Evolutionary conservation across 2,329 filamentous ascomycete species (phyloP).

Genomic region (Gaeumannomyces sp.): DNA sequence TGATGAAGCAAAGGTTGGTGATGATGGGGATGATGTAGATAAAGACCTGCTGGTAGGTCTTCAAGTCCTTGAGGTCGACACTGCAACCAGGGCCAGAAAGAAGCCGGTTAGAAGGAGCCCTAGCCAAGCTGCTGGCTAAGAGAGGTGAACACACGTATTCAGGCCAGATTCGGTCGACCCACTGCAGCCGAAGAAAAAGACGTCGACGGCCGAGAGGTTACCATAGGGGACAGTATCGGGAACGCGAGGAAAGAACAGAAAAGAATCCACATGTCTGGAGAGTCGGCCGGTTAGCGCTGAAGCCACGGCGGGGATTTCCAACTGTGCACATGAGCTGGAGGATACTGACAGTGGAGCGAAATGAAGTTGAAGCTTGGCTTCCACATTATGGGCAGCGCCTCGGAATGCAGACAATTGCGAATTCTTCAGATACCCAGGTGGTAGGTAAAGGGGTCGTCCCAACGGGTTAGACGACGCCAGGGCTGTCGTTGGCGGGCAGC

Average conservation of each 20-base stretch:
- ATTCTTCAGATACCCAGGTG: too few species aligned
- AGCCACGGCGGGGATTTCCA: too few species aligned
- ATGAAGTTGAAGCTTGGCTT: neutral
- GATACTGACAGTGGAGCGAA: neutral
- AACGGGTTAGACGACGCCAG: too few species aligned
- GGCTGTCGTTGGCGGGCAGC: too few species aligned
- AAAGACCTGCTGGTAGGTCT: slow-evolving; percentile 44
- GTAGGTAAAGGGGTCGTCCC: too few species aligned
- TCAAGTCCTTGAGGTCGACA: slow-evolving; percentile 43
- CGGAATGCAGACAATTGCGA: too few species aligned
- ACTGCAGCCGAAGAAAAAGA: slow-evolving; percentile 29
- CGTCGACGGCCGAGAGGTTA: neutral
- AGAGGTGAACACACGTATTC: slow-evolving; percentile 34
- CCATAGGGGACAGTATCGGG: neutral
- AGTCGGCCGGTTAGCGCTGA: neutral
- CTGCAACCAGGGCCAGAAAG: slow-evolving; percentile 21
- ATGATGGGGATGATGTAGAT: slow-evolving; percentile 44
- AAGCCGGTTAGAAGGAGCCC: too few species aligned
- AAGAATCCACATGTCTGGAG: neutral
- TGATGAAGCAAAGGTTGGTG: slow-evolving; percentile 43
- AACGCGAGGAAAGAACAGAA: neutral
- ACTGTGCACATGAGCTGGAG: neutral
- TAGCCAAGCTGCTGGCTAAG: too few species aligned
- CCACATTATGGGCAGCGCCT: too few species aligned
- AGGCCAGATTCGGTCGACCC: slow-evolving; percentile 44